A percentile compares a stretch with the other conserved stretches of the same genome.
Evolutionary conservation across 768 basidiomycete species (phyloP).

Genomic region (Mycena alexandri): DNA sequence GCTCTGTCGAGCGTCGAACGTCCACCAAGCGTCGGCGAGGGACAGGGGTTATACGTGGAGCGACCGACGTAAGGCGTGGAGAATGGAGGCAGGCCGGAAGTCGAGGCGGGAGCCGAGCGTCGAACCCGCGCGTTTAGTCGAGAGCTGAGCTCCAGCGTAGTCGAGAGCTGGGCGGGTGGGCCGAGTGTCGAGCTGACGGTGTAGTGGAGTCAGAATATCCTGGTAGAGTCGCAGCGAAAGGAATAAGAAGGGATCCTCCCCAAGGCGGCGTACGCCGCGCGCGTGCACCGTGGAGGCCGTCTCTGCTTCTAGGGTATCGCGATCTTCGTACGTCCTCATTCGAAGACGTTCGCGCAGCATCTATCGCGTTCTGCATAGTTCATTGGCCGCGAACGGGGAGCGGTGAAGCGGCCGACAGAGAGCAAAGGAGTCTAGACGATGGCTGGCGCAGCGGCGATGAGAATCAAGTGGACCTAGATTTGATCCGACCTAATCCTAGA

Average conservation of each 20-base stretch:
- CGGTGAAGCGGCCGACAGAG: not conserved
- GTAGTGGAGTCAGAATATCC: conserved; percentile 7
- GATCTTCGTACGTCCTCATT: not conserved
- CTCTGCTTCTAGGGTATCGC: conserved; percentile 10
- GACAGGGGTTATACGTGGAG: not conserved
- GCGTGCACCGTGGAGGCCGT: conserved; percentile 1
- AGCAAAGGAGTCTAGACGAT: conserved; percentile 3
- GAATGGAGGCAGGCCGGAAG: not conserved
- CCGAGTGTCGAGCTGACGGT: conserved; percentile 6
- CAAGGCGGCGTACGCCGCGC: conserved; percentile 3
- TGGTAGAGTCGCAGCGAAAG: conserved; percentile 3
- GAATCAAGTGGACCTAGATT: not conserved
- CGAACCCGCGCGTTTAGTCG: not conserved
- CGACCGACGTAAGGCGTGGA: not conserved
- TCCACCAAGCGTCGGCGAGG: conserved; percentile 6
- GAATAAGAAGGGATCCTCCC: not conserved
- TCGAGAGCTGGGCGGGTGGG: not conserved
- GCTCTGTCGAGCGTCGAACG: not conserved
- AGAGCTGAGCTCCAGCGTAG: conserved; percentile 2
- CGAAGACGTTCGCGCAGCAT: conserved; percentile 3
- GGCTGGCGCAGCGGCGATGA: conserved; percentile 5
- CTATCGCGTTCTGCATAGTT: conserved; percentile 7
- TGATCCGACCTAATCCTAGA: too few species aligned
- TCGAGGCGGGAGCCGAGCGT: not conserved
- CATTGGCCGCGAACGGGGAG: conserved; percentile 2